A percentile compares a stretch with the other conserved stretches of the same genome.
Conservation (phyloP, 2,329 filamentous ascomycete genomes). For the Cladophialophora carrionii region DNA sequence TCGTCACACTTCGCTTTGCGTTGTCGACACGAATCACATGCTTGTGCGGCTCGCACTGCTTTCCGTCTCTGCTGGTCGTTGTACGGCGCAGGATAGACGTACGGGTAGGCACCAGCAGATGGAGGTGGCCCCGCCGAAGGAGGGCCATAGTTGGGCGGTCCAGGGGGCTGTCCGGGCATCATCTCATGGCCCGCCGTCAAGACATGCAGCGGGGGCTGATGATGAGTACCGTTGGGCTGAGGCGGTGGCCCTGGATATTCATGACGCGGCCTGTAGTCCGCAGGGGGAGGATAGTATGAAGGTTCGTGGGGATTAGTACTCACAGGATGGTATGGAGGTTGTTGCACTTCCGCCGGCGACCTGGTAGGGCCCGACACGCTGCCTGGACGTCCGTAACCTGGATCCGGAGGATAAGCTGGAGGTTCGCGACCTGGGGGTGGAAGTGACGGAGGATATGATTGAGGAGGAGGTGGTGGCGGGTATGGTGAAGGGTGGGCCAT, state of each 20-base stretch:
- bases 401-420: conserved; percentile 35
- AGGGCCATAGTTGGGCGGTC: conserved; percentile 31
- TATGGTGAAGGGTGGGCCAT: conserved; percentile 30
- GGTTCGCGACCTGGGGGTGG: conserved; percentile 31
- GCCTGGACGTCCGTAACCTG: conserved; percentile 36
- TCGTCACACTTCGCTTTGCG: conserved; percentile 93
- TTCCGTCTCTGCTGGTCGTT: conserved; percentile 30
- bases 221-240: conserved; percentile 36
- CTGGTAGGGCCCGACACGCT: conserved; percentile 37
- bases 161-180: conserved; percentile 34
- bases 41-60: conserved; percentile 56
- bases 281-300: conserved; percentile 35
- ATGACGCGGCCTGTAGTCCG: conserved; percentile 36
- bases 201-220: conserved; percentile 33
- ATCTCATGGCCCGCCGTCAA: conserved; percentile 36
- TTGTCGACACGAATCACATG: conserved; percentile 85
- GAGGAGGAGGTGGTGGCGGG: conserved; percentile 21
- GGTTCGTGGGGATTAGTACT: conserved; percentile 34
- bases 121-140: conserved; percentile 35
- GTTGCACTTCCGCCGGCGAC: conserved; percentile 36
- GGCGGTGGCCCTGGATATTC: conserved; percentile 35
- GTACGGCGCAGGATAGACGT: conserved; percentile 20
- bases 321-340: conserved; percentile 34
- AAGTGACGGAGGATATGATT: conserved; percentile 29
- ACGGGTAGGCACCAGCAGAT: conserved; percentile 22